phyloP scores from a whole-genome alignment of 345 rosid genomes.

The Microthlaspi erraticum region DNA sequence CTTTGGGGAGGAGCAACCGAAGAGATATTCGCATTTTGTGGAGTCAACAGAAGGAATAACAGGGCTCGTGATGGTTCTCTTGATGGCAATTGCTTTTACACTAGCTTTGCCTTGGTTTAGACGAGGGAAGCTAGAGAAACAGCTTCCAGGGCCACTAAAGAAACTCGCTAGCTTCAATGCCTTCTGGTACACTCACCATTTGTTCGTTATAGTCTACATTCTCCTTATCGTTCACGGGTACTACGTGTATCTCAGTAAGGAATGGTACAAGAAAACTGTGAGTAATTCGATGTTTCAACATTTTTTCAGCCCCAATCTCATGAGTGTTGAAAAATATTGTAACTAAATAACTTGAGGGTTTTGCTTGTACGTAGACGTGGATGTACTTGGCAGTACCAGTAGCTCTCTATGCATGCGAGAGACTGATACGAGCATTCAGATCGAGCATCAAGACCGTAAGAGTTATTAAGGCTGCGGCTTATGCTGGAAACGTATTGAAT shows the following conservation, averaged over 20 bases:
- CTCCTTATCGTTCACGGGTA: constrained; percentile 65
- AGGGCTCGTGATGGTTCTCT: constrained; percentile 66
- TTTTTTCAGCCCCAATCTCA: not conserved
- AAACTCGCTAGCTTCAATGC: constrained; percentile 76
- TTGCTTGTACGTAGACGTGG: constrained; percentile 63
- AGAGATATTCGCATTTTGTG: constrained; percentile 63
- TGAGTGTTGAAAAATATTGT: not conserved
- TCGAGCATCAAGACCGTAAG: constrained; percentile 66
- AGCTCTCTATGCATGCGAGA: constrained; percentile 55
- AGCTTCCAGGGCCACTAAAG: constrained; percentile 55
- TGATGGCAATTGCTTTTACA: constrained; percentile 76
- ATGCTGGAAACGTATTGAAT: constrained; percentile 77
- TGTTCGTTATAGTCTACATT: constrained; percentile 66
- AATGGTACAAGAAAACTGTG: constrained; percentile 76
- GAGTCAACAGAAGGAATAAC: constrained; percentile 63
- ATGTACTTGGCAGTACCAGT: constrained; percentile 73
- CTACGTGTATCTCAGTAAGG: constrained; percentile 56
- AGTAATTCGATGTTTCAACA: constrained; percentile 26
- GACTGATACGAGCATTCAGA: constrained; percentile 61
- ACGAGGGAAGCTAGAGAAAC: constrained; percentile 48
- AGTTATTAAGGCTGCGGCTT: constrained; percentile 57
- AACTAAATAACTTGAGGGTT: not conserved
- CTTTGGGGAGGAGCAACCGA: constrained; percentile 61
- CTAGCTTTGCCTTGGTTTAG: constrained; percentile 74
- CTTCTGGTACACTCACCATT: constrained; percentile 82